phyloP scores from a whole-genome alignment of 2,329 filamentous ascomycete species.

The Nemania diffusa region DNA sequence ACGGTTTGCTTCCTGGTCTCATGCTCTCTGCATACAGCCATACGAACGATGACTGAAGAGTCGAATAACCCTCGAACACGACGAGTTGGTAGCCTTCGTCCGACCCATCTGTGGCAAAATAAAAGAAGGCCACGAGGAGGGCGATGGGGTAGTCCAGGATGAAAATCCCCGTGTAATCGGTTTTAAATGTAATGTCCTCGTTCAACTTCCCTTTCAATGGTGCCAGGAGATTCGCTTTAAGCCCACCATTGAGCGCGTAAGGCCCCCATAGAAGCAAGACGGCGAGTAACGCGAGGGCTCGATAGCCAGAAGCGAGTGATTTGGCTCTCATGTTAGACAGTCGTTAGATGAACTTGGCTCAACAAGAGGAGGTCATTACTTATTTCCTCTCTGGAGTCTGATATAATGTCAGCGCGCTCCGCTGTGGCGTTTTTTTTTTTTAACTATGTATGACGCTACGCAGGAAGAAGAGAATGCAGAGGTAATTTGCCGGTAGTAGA shows the following conservation, averaged over 20 bases:
- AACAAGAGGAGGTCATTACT: constrained; percentile 2
- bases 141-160: constrained; percentile 42
- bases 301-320: constrained; percentile 28
- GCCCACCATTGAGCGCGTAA: constrained; percentile 40
- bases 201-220: constrained; percentile 37
- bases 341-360: constrained; percentile 15
- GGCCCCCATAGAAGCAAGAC: constrained; percentile 42
- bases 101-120: constrained; percentile 41
- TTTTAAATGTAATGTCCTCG: constrained; percentile 39
- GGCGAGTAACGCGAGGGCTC: constrained; percentile 35
- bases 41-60: constrained; percentile 43
- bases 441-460: background rate
- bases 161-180: constrained; percentile 43
- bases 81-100: constrained; percentile 42
- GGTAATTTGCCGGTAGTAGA: constrained; percentile 27
- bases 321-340: constrained; percentile 27
- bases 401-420: constrained; percentile 16
- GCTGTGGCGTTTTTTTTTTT: background rate
- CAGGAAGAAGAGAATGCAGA: constrained; percentile 1
- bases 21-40: constrained; percentile 45
- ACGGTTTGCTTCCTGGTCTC: constrained; percentile 40
- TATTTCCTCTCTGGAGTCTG: constrained; percentile 9
- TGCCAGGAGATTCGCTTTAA: constrained; percentile 40
- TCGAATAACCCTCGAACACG: constrained; percentile 44
- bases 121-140: constrained; percentile 45